phyloP scores from a whole-genome alignment of 257 asterid genomes.

The Forsythia viridissima region DNA sequence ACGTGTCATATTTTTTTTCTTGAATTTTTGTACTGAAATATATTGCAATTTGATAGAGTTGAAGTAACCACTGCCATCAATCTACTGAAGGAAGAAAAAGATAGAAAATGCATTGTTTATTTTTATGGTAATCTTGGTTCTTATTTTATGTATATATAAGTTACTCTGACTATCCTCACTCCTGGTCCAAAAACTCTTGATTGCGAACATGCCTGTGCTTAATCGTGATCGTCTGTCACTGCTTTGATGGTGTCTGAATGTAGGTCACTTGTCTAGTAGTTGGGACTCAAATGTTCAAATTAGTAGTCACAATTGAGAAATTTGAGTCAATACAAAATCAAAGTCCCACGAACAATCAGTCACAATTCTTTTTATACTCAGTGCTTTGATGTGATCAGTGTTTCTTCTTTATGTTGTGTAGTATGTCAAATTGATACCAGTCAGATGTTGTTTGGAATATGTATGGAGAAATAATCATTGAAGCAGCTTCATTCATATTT shows the following conservation, averaged over 20 bases:
- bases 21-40: neutral
- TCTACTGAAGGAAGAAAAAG: neutral
- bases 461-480: conserved; percentile 5
- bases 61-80: neutral
- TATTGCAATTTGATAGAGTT: neutral
- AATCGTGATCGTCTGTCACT: neutral
- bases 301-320: neutral
- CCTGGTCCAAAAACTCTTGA: neutral
- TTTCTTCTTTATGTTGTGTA: neutral
- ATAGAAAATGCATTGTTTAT: neutral
- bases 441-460: neutral
- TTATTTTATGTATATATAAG: neutral
- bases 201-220: neutral
- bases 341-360: neutral
- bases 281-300: neutral
- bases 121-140: neutral
- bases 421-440: conserved; percentile 1
- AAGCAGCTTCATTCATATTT: neutral
- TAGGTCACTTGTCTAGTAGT: neutral
- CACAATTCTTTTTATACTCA: neutral
- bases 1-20: neutral
- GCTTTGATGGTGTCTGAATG: neutral
- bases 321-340: conserved; percentile 4
- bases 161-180: neutral
- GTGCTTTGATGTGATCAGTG: neutral